A percentile compares a stretch with the other conserved stretches of the same genome.
These are phyloP conservation scores for Hyphopichia burtonii DNA, from an alignment of 1,139 yeast species.

Conservation along the genomic window DNA sequence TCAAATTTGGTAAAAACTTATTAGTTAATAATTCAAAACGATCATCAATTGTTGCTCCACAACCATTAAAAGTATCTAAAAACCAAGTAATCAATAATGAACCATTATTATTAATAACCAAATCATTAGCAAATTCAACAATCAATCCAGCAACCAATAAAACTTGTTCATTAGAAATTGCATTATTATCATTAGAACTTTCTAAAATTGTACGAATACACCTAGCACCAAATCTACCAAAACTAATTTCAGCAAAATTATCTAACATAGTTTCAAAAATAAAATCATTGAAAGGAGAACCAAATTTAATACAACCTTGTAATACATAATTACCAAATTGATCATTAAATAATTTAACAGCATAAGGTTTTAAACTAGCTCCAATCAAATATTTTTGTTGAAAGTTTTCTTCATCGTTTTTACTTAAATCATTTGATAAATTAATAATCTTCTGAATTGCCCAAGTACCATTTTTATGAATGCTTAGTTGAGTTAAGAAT, in stretches of 20 bases:
- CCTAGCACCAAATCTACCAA: conserved; percentile 91
- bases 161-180: conserved; percentile 60
- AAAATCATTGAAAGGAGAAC: conserved; percentile 84
- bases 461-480: conserved; percentile 99
- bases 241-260: conserved; percentile 78
- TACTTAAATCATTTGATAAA: conserved; percentile 38
- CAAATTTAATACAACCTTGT: conserved; percentile 90
- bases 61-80: conserved; percentile 76
- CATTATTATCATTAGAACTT: conserved; percentile 38
- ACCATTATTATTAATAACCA: conserved; percentile 85
- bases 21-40: conserved; percentile 40
- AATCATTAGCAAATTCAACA: conserved; percentile 72
- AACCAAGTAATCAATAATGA: conserved; percentile 91
- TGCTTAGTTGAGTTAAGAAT: conserved; percentile 84
- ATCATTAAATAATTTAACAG: conserved; percentile 85
- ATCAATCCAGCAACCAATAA: conserved; percentile 78
- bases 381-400: conserved; percentile 74
- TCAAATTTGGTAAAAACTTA: conserved; percentile 61
- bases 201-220: conserved; percentile 93
- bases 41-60: conserved; percentile 43
- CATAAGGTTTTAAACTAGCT: conserved; percentile 72
- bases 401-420: conserved; percentile 20
- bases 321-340: conserved; percentile 96
- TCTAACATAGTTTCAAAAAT: conserved; percentile 82
- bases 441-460: conserved; percentile 95